Conservation (phyloP, 2,329 filamentous ascomycete genomes). For the Furcasterigmium furcatum region DNA sequence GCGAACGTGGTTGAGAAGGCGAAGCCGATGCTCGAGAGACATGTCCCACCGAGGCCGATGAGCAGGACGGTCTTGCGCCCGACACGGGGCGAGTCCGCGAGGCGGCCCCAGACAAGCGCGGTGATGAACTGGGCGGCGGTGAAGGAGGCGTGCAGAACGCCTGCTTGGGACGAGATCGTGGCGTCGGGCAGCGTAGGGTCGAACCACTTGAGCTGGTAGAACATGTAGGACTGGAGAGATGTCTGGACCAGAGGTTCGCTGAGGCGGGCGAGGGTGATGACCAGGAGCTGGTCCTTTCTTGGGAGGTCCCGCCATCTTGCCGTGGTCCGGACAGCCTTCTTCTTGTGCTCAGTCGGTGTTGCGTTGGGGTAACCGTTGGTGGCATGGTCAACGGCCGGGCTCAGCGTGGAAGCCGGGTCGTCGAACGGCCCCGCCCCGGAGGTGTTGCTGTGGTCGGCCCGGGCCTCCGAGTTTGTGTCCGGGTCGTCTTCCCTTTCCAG, state of each 20-base stretch:
- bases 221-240: constrained; percentile 73
- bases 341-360: no score
- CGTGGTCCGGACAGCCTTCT: constrained; percentile 33
- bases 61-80: constrained; percentile 78
- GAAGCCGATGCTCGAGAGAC: constrained; percentile 64
- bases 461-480: no score
- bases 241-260: constrained; percentile 83
- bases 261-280: constrained; percentile 74
- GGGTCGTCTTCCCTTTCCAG: background rate
- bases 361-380: no score
- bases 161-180: constrained; percentile 73
- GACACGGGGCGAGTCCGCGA: constrained; percentile 59
- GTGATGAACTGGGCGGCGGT: constrained; percentile 80
- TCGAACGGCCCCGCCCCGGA: no score
- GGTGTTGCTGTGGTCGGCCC: no score
- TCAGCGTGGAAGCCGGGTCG: no score
- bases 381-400: no score
- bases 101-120: constrained; percentile 76
- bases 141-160: constrained; percentile 75
- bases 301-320: constrained; percentile 69
- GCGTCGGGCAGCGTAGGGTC: constrained; percentile 50
- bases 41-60: constrained; percentile 69
- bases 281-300: constrained; percentile 70
- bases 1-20: constrained; percentile 67
- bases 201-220: constrained; percentile 85